Base-by-base conservation (phyloP, 23 red algal species). In the Gracilaria domingensis region DNA sequence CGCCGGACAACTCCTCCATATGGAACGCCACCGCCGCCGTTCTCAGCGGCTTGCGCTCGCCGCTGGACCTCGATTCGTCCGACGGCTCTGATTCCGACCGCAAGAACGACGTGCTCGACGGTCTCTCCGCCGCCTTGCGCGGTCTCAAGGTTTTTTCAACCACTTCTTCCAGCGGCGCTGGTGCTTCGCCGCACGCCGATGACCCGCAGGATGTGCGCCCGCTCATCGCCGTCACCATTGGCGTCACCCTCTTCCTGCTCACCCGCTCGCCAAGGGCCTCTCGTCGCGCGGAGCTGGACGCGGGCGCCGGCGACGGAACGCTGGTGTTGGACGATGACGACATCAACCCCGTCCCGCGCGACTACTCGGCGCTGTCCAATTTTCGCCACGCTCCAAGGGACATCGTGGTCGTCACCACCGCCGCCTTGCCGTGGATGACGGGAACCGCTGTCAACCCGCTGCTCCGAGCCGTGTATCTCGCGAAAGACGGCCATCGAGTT, bases 371-470 rank as follows among this genome's bases (percentile, higher is more conserved):
- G 0, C 23, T 91, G 87, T 81, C 75, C 45, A 74, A 91, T 61
- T 71, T 91, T 17, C 86, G 72, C 30, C 35, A 29, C 18, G 23
- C 25, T 9, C 0, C 72, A 26, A 89, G 90, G 82, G 80, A 93
- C 48, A 93, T 93, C 54, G 82, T 86, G 20, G 88, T 95, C 83
- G 87, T 95, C 11, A 95, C 93, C 35, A 95, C 93, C 2, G 93
- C 93, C 14, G 86, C 75, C 1, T 57, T 95, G 75, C 93, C 93
- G 80, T 95, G 93, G 93, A 95, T 95, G 93, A 95, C 93, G 2
- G 93, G 93, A 3, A 95, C 93, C 30, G 93, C 93, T 23, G 93
- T 95, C 14, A 95, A 95, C 57, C 93, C 93, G 23, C 66, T 95
- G 16, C 69, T 95, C 55, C n/a, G 93, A 64, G 93, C 93, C 14